Evolutionary conservation across 805 yeast genomes (phyloP).

Genomic region (Candida michaelii): DNA sequence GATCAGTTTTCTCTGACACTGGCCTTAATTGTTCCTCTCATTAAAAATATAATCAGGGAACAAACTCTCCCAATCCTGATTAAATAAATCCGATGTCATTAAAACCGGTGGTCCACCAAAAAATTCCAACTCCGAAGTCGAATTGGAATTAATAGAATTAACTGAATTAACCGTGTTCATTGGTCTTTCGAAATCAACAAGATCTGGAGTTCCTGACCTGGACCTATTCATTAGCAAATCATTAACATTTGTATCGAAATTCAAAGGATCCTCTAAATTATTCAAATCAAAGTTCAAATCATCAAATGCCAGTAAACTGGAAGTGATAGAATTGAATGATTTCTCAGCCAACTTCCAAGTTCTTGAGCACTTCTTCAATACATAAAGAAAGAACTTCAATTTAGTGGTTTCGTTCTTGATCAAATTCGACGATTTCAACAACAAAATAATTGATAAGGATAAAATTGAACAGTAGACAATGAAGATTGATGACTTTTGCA

Average conservation of each 20-base stretch:
- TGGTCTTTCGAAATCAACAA: neutral
- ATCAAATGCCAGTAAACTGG: conserved; percentile 24
- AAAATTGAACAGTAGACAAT: conserved; percentile 49
- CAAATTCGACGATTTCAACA: conserved; percentile 30
- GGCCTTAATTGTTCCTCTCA: conserved; percentile 12
- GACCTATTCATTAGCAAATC: neutral
- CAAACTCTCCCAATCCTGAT: conserved; percentile 50
- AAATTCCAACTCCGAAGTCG: conserved; percentile 26
- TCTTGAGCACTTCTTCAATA: conserved; percentile 40
- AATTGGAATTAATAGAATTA: neutral
- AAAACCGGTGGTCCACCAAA: conserved; percentile 55
- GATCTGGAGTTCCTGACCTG: neutral
- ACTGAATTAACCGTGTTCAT: conserved; percentile 1
- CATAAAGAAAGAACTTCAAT: conserved; percentile 40
- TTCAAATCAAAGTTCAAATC: conserved; percentile 13
- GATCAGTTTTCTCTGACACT: too few species aligned
- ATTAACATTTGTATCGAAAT: conserved; percentile 1
- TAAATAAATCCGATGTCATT: conserved; percentile 49
- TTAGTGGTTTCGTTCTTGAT: conserved; percentile 25
- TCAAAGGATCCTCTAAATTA: conserved; percentile 2
- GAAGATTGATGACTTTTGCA: conserved; percentile 43
- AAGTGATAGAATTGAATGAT: conserved; percentile 41
- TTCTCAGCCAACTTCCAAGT: conserved; percentile 51
- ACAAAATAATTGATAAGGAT: conserved; percentile 41
- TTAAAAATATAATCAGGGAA: conserved; percentile 47